Base-by-base conservation (phyloP, 768 basidiomycete genomes). In the Cystofilobasidium macerans region DNA sequence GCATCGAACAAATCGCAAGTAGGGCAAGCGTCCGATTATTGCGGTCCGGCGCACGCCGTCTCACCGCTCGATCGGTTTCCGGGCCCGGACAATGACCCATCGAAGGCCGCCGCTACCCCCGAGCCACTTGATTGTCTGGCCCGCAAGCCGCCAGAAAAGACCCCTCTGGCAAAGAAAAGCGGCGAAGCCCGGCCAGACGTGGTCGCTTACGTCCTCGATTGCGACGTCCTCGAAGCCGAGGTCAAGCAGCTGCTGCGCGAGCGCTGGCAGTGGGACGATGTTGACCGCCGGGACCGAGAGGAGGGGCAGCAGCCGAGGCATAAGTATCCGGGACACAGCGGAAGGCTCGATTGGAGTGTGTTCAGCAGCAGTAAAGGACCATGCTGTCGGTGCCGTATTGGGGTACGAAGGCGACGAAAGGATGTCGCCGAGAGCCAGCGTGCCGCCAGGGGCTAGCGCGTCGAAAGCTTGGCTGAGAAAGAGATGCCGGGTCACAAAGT, bases 341-440 rank as follows among this genome's bases (percentile, higher is more conserved):
- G 35, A 28, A 24, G 13, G 48, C 20, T 26, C 12, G 2, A 36
- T 8, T 9, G 48, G 47, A 16, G n/a, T 11, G 3, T 22, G 9
- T 13, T n/a, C 14, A 24, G n/a, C 30, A 14, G 18, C 6, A 38
- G 35, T 12, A 26, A 63, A 20, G 0, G 26, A 24, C 35, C 36
- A 62, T 2, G 35, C 45, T 16, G 28, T 51, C 0, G 24, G n/a
- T 2, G 22, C 2, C n/a, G 32, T 43, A 9, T 48, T 20, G 3
- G 57, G 58, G 33, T 71, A 65, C 24, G 59, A 35, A 1, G 30
- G 42, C 18, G 30, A 22, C 77, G 85, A 82, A 69, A 82, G 82
- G 45, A 86, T 81, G 70, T 86, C 86, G 3, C 82, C 84, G 1
- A 86, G 78, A 11, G 82, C 83, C 58, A 86, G 75, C 18, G 77